Conservation (phyloP, 2,329 filamentous ascomycete species). For the Harringtonia aguacate region DNA sequence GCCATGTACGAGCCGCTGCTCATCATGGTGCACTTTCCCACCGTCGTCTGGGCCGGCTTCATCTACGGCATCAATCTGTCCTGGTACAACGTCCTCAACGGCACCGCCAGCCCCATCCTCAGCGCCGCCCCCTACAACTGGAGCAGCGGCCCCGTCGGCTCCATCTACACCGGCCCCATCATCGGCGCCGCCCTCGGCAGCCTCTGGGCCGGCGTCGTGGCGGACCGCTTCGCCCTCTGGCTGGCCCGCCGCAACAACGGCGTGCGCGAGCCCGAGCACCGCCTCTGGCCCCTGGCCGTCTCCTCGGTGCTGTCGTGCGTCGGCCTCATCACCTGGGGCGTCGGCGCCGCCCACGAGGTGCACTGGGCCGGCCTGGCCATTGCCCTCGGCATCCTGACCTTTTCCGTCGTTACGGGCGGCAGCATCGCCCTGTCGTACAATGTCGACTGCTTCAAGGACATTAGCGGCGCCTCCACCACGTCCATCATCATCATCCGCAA, state of each 20-base stretch:
- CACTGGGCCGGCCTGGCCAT: constrained; percentile 31
- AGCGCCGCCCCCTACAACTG: constrained; percentile 14
- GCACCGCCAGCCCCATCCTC: constrained; percentile 13
- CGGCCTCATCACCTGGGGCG: constrained; percentile 36
- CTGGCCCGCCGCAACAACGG: constrained; percentile 29
- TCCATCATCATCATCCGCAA: constrained; percentile 18
- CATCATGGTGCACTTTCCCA: constrained; percentile 7
- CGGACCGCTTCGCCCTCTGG: constrained; percentile 14
- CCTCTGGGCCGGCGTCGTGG: constrained; percentile 12
- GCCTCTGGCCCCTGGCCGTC: constrained; percentile 18
- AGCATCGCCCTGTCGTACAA: constrained; percentile 28
- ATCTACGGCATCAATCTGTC: constrained; percentile 16
- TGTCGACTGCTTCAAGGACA: constrained; percentile 27
- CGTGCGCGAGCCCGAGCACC: constrained; percentile 20
- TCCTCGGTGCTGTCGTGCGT: constrained; percentile 10
- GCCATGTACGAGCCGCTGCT: constrained; percentile 4
- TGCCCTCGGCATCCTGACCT: constrained; percentile 28
- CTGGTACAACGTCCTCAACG: constrained; percentile 19
- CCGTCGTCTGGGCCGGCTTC: constrained; percentile 13
- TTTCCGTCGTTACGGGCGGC: constrained; percentile 26
- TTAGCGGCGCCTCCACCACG: constrained; percentile 13
- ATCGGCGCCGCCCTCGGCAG: constrained; percentile 13
- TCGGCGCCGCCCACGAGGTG: constrained; percentile 28
- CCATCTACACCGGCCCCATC: constrained; percentile 12
- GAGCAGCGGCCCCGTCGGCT: constrained; percentile 11